Evolutionary conservation across 768 basidiomycete genomes (phyloP).

Genomic region (Xerocomellus intermedius): DNA sequence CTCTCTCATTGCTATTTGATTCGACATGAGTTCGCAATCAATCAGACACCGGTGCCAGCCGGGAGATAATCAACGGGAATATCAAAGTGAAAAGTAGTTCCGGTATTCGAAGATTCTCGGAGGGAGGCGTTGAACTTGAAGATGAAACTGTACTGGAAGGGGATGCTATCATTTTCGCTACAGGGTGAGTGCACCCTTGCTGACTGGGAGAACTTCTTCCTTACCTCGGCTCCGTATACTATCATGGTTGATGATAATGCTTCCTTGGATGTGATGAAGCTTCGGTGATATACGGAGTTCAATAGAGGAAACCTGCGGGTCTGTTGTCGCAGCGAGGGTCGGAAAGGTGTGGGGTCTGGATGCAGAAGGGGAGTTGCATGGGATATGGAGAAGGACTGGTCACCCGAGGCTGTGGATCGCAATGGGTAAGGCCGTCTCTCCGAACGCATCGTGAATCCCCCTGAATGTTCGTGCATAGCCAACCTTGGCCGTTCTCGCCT

Average conservation of each 20-base stretch:
- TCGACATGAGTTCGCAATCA: background rate
- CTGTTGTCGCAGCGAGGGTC: slow-evolving; percentile 43
- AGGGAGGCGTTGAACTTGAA: slow-evolving; percentile 28
- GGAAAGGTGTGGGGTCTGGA: slow-evolving; percentile 65
- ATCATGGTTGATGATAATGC: background rate
- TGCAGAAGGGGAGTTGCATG: slow-evolving; percentile 59
- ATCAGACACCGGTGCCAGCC: slow-evolving; percentile 40
- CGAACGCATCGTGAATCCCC: background rate
- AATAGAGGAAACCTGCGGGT: slow-evolving; percentile 45
- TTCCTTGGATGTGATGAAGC: slow-evolving; percentile 25
- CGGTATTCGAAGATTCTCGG: slow-evolving; percentile 27
- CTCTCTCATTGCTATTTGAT: background rate
- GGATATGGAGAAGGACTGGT: slow-evolving; percentile 34
- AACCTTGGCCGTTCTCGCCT: slow-evolving; percentile 22
- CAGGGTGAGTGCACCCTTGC: slow-evolving; percentile 23
- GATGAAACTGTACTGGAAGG: slow-evolving; percentile 27
- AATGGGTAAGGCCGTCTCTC: slow-evolving; percentile 16
- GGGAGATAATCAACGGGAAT: slow-evolving; percentile 45
- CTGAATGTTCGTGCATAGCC: slow-evolving; percentile 10
- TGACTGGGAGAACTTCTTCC: background rate
- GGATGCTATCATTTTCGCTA: slow-evolving; percentile 35
- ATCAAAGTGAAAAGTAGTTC: slow-evolving; percentile 50
- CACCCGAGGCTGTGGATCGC: slow-evolving; percentile 37
- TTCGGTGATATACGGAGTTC: slow-evolving; percentile 44
- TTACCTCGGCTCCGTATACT: background rate